phyloP scores from a whole-genome alignment of 2,329 filamentous ascomycete genomes.

The Clarireedia monteithiana region DNA sequence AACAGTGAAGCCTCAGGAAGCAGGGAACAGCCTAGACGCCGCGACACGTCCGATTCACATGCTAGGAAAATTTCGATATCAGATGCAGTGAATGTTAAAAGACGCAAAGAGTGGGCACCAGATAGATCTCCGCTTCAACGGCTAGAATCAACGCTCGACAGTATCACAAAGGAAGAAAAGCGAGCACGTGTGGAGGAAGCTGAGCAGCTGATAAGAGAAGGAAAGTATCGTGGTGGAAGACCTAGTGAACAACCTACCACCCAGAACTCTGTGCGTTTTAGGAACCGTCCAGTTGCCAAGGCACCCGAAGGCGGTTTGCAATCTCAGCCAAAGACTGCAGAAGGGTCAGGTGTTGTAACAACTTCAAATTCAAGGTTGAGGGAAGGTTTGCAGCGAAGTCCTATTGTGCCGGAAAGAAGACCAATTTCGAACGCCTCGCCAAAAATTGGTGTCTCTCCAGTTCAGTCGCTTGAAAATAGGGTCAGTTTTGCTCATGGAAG shows the following conservation, averaged over 20 bases:
- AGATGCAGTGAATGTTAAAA: constrained; percentile 28
- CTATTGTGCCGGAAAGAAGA: constrained; percentile 24
- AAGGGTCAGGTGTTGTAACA: constrained; percentile 28
- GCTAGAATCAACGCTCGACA: constrained; percentile 82
- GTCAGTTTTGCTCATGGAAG: background rate
- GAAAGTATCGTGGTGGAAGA: constrained; percentile 20
- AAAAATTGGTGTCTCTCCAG: constrained; percentile 4
- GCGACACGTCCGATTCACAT: constrained; percentile 14
- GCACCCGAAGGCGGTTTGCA: constrained; percentile 14
- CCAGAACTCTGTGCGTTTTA: constrained; percentile 27
- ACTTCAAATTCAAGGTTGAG: constrained; percentile 30
- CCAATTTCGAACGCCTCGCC: constrained; percentile 13
- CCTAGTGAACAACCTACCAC: constrained; percentile 17
- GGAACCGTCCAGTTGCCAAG: constrained; percentile 25
- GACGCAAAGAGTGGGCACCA: constrained; percentile 56
- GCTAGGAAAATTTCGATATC: constrained; percentile 32
- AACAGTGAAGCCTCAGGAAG: constrained; percentile 12
- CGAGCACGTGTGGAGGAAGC: constrained; percentile 76
- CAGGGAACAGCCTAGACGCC: constrained; percentile 13
- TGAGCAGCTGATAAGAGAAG: constrained; percentile 63
- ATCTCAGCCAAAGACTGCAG: constrained; percentile 18
- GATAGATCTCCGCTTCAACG: constrained; percentile 88
- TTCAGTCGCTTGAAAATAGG: constrained; percentile 5
- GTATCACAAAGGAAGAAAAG: constrained; percentile 94
- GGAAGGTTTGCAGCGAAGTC: constrained; percentile 30